Evolutionary conservation across 2,329 filamentous ascomycete genomes (phyloP).

Genomic region (Trichoderma asperellum): DNA sequence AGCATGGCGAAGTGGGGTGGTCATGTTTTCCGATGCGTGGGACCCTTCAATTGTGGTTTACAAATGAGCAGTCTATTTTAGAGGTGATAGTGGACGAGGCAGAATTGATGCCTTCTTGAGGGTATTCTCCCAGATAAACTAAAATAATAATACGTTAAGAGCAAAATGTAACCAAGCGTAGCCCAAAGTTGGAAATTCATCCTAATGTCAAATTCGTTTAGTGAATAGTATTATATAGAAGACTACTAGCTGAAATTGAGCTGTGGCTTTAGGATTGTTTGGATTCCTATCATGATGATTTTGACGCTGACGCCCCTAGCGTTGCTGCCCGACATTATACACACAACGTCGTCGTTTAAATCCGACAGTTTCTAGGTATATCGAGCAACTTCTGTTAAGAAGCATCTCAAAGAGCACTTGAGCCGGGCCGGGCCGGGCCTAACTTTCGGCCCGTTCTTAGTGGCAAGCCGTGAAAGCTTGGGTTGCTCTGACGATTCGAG

Average conservation of each 20-base stretch:
- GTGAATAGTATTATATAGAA: not conserved
- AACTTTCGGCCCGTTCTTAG: no score
- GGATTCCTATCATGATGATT: not conserved
- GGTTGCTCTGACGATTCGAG: no score
- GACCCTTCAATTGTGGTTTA: not conserved
- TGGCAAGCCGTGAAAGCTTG: no score
- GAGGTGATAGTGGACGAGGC: not conserved
- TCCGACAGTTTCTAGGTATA: no score
- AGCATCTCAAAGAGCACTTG: no score
- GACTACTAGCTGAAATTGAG: not conserved
- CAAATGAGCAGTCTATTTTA: not conserved
- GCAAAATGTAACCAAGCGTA: no score
- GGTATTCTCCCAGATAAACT: not conserved
- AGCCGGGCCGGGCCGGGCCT: no score
- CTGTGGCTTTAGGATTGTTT: conserved; percentile 7
- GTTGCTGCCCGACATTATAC: not conserved
- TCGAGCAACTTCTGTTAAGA: no score
- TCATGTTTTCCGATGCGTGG: not conserved
- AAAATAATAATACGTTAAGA: no score
- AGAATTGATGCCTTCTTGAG: not conserved
- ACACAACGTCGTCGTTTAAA: not conserved
- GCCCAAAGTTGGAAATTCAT: no score
- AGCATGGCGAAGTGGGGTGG: no score
- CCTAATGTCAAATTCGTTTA: not conserved
- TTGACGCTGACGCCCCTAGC: not conserved